A percentile compares a stretch with the other conserved stretches of the same genome.
Conservation (phyloP, 140 eudicot species). For the Anethum foeniculum region DNA sequence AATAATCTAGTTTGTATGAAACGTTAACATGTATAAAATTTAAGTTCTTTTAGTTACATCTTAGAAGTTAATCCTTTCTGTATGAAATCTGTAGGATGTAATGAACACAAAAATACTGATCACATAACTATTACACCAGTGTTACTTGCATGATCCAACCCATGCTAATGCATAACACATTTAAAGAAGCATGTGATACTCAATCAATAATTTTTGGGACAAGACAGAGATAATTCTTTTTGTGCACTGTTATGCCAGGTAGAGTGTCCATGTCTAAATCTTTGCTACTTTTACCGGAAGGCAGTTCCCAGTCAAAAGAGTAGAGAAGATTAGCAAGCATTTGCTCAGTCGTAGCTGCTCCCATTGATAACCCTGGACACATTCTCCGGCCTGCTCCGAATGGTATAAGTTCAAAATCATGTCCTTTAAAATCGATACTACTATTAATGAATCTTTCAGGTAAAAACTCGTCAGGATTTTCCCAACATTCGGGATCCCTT, state of each 20-base stretch:
- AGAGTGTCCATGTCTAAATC: background rate
- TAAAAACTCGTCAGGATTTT: background rate
- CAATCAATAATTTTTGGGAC: background rate
- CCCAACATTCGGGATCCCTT: slow-evolving; percentile 5
- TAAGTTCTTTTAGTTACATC: background rate
- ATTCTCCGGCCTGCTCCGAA: slow-evolving; percentile 1
- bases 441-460: background rate
- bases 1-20: background rate
- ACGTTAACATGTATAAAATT: no score
- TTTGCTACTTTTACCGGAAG: background rate
- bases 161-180: background rate
- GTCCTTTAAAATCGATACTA: background rate
- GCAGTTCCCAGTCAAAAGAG: slow-evolving; percentile 1
- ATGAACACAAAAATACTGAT: background rate
- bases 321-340: slow-evolving; percentile 2
- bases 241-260: background rate
- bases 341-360: background rate
- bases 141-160: background rate
- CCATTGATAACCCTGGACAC: background rate
- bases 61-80: background rate
- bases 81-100: background rate
- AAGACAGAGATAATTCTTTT: background rate
- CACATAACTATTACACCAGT: background rate
- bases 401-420: background rate
- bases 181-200: background rate